A percentile compares a stretch with the other conserved stretches of the same genome.
These are phyloP conservation scores for Rhizopogon vinicolor DNA, from an alignment of 768 basidiomycete species.

Conservation along the genomic window DNA sequence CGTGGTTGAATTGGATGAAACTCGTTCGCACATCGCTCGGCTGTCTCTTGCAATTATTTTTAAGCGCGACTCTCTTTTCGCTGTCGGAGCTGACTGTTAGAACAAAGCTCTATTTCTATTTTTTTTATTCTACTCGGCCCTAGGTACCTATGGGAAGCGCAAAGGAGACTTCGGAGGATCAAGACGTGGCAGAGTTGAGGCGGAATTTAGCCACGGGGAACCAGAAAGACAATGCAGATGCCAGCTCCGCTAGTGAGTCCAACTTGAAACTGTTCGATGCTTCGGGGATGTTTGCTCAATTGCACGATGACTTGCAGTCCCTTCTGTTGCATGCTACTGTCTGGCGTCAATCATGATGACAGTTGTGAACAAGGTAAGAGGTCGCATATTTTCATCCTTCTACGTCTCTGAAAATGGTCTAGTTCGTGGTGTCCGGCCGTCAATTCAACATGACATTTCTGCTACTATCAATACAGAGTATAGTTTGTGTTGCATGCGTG, in stretches of 20 bases:
- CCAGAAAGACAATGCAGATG: slow-evolving; percentile 13
- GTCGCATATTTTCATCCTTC: neutral
- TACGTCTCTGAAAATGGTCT: slow-evolving; percentile 4
- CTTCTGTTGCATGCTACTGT: slow-evolving; percentile 87
- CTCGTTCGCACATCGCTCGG: too few relatives aligned
- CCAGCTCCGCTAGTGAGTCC: slow-evolving; percentile 22
- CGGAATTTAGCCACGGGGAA: slow-evolving; percentile 43
- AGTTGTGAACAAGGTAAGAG: slow-evolving; percentile 83
- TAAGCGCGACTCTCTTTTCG: neutral
- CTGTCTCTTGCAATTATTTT: too few relatives aligned
- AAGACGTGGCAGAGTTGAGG: slow-evolving; percentile 50
- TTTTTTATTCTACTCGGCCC: neutral
- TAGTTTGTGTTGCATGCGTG: slow-evolving; percentile 83
- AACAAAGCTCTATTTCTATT: neutral
- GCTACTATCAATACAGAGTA: slow-evolving; percentile 84
- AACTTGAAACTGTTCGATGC: neutral
- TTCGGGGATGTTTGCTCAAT: neutral
- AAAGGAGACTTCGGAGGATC: slow-evolving; percentile 22
- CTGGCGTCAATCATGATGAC: slow-evolving; percentile 95
- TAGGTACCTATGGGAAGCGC: slow-evolving; percentile 3
- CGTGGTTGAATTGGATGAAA: too few relatives aligned
- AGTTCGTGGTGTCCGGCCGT: slow-evolving; percentile 94
- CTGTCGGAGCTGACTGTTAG: too few relatives aligned
- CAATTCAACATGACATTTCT: slow-evolving; percentile 98
- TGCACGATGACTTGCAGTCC: slow-evolving; percentile 40